Base-by-base conservation (phyloP, 1,139 yeast species). In the Nakaseomyces kungkrabaensis region DNA sequence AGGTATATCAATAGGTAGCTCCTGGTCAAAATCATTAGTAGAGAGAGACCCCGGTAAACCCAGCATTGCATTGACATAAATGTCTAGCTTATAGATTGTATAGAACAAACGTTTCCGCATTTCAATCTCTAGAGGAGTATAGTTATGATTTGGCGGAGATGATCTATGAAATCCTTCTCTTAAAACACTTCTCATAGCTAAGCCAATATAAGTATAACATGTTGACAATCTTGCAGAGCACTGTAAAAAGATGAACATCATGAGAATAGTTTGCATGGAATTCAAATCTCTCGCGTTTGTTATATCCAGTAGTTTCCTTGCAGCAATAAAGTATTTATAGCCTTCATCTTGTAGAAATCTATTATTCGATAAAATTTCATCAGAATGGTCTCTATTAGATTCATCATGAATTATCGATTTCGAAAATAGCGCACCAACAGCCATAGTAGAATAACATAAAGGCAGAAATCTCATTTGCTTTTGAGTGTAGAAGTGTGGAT, bases 191-290 rank as follows among this genome's bases (percentile, higher is more conserved):
- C 97, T 73, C 59, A 89, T 70, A 0, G 96, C 97, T 48, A 87
- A 84, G n/a, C 97, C 96, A 56, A 88, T 85, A 65, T 87, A 89
- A 0, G 95, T 82, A 65, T 89, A 89, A 67, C 97, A 89, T 0
- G 96, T 87, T 0, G 95, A 84, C 51, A 90, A 72, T 54, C 96
- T 74, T 0, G 96, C 96, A 2, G 95, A 85, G 64, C 96, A 88
- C 68, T 89, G 96, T 50, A 89, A 71, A 63, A 88, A 89, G 59
- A 89, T 74, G 50, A 86, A 82, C 61, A 78, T 63, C 74, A 76
- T 73, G 11, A 77, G 70, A 48, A 88, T 81, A 0, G 96, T 83
- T 67, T 89, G 96, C 54, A 81, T 78, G 29, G 85, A 81, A 59
- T 77, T 77, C 31, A 81, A 64, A 57, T 80, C 85, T 40, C 82